phyloP scores from a whole-genome alignment of 1,139 yeast genomes.

The Hansenula anomala region DNA sequence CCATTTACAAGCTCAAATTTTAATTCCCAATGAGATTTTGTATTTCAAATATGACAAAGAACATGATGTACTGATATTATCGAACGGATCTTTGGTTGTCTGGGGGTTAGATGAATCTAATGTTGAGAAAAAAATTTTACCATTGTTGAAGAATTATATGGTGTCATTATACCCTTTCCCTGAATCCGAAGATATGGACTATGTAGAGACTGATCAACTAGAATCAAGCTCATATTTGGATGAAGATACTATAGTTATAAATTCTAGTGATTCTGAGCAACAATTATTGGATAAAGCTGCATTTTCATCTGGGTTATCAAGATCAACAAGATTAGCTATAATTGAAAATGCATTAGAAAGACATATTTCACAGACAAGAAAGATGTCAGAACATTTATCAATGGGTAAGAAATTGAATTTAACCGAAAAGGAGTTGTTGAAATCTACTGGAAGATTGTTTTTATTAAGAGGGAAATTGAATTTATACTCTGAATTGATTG shows the following conservation, averaged over 20 bases:
- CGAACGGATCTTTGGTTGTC: slow-evolving; percentile 73
- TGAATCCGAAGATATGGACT: slow-evolving; percentile 89
- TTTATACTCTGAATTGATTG: slow-evolving; percentile 82
- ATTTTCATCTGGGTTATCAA: slow-evolving; percentile 79
- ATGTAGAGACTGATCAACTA: slow-evolving; percentile 44
- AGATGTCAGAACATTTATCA: slow-evolving; percentile 62
- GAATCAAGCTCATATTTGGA: slow-evolving; percentile 33
- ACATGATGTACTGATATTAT: slow-evolving; percentile 56
- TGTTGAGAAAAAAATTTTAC: slow-evolving; percentile 37
- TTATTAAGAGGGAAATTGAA: slow-evolving; percentile 77
- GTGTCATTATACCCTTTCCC: slow-evolving; percentile 41
- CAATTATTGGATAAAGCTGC: slow-evolving; percentile 77
- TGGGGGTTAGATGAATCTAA: slow-evolving; percentile 68
- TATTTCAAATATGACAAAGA: slow-evolving; percentile 32
- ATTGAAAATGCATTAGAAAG: slow-evolving; percentile 68
- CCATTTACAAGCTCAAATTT: slow-evolving; percentile 13
- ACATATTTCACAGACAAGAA: slow-evolving; percentile 57
- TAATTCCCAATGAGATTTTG: slow-evolving; percentile 75
- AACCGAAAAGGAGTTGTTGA: slow-evolving; percentile 59
- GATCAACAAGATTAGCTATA: slow-evolving; percentile 81
- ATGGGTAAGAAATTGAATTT: slow-evolving; percentile 54
- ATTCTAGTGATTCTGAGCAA: slow-evolving; percentile 41
- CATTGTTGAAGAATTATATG: slow-evolving; percentile 43
- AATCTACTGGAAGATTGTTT: slow-evolving; percentile 69
- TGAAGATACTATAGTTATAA: slow-evolving; percentile 67